Evolutionary conservation across 768 basidiomycete genomes (phyloP), one percentile per base, ranked within the genome.

Genomic region (Hydnum rufescens): DNA sequence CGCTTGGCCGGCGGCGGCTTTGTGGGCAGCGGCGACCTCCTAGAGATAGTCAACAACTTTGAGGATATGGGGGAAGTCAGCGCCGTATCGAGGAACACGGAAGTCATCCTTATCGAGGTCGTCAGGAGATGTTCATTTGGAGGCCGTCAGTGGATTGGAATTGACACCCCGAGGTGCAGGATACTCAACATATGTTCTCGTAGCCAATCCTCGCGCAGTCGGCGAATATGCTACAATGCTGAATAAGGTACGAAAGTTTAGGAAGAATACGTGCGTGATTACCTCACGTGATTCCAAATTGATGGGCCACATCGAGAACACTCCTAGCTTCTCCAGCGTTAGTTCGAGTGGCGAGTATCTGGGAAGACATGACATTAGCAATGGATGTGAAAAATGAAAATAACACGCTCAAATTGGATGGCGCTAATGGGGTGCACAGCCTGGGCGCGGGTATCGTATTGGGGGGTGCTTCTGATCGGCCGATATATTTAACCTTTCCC

Each of bases 191-290:
- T 65, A 68, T 53, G 62, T 59, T 1, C 75, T 73, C 0, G 71
- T 74, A 49, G 75, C 57, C n/a, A 76, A 53, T 2, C 74, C 74
- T 30, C 72, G 64, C 18, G 74, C 74, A 26, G 77, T 64, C 1
- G 75, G 76, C 1, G 70, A 68, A 53, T 75, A 77, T 1, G 72
- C 71, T 5, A 77, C 62, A 22, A 74, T 65, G 42, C 44, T 47
- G 1, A 26, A 26, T 13, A 47, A 1, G 13, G 25, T 13, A 1
- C 13, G 8, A 47, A 25, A 13, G 13, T n/a, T n/a, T n/a, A n/a
- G n/a, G 13, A 13, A 16, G 13, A 1, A 1, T 1, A 25, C 8
- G 25, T 13, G 26, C 8, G 25, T 13, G 26, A 13, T 8, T 13
- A 13, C 8, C n/a, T 28, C 26, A 47, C 44, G 68, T 64, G 32